These are phyloP conservation scores for Lepiota venenata DNA, from an alignment of 768 basidiomycete species.

Conservation along the genomic window DNA sequence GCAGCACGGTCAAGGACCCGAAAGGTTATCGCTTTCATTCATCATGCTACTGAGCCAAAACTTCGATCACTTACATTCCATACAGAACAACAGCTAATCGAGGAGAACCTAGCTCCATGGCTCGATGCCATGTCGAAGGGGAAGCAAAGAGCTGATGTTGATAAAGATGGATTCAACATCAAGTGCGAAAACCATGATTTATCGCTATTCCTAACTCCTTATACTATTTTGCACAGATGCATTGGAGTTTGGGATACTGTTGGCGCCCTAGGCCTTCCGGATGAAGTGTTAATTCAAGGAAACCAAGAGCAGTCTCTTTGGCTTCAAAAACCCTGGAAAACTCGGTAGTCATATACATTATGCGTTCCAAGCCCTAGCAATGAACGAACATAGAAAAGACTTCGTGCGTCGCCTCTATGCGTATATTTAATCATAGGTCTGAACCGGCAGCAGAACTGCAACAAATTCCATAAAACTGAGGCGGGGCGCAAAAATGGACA, in stretches of 20 bases:
- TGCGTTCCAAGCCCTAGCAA: slow-evolving; percentile 68
- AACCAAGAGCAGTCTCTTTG: slow-evolving; percentile 50
- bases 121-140: slow-evolving; percentile 48
- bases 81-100: slow-evolving; percentile 37
- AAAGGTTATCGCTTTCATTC: slow-evolving; percentile 32
- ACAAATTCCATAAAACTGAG: slow-evolving; percentile 59
- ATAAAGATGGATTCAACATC: slow-evolving; percentile 49
- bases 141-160: slow-evolving; percentile 45
- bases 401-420: slow-evolving; percentile 44
- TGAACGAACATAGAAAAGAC: slow-evolving; percentile 64
- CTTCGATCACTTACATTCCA: no score
- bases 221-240: slow-evolving; percentile 36
- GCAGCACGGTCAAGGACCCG: slow-evolving; percentile 49
- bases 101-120: slow-evolving; percentile 51
- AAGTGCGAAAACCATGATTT: slow-evolving; percentile 40
- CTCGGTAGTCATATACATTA: slow-evolving; percentile 62
- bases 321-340: slow-evolving; percentile 50
- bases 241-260: slow-evolving; percentile 79
- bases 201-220: not conserved
- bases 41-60: no score
- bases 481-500: slow-evolving; percentile 52
- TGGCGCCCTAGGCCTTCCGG: slow-evolving; percentile 68
- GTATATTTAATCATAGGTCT: not conserved
- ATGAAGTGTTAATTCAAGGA: slow-evolving; percentile 51
- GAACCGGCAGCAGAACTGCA: slow-evolving; percentile 41